phyloP scores from a whole-genome alignment of 208 protist species.

The Trypanosoma melophagium region DNA sequence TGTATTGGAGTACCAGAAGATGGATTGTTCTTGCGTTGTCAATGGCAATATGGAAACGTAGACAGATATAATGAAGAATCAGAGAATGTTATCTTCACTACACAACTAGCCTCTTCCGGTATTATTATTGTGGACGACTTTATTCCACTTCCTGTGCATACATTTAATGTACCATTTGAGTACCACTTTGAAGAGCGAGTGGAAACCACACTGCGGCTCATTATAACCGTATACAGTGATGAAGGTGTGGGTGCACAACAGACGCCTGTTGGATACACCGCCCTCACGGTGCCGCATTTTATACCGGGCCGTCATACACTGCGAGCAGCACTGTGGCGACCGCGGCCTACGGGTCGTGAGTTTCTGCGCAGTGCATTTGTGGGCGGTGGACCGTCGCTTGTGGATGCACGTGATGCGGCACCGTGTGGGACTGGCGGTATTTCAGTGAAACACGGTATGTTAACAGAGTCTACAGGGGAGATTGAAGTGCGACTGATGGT shows the following conservation, averaged over 20 bases:
- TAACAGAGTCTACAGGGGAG: constrained; percentile 42
- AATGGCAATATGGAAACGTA: constrained; percentile 39
- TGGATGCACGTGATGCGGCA: constrained; percentile 47
- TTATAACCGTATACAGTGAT: constrained; percentile 59
- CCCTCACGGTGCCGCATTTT: constrained; percentile 44
- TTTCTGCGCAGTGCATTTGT: constrained; percentile 52
- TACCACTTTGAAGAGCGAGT: constrained; percentile 34
- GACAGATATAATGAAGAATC: neutral
- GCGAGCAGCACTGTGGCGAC: constrained; percentile 49
- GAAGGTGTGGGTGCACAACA: constrained; percentile 43
- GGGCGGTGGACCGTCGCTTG: constrained; percentile 59
- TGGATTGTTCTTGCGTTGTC: constrained; percentile 52
- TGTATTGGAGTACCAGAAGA: constrained; percentile 45
- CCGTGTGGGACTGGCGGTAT: constrained; percentile 25
- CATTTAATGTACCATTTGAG: constrained; percentile 74
- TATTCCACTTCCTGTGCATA: constrained; percentile 50
- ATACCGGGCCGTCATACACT: constrained; percentile 48
- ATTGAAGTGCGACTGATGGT: constrained; percentile 56
- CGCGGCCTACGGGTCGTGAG: constrained; percentile 59
- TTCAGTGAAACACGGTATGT: constrained; percentile 42
- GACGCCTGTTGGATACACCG: constrained; percentile 61
- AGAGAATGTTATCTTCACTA: constrained; percentile 32
- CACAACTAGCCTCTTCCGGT: constrained; percentile 58
- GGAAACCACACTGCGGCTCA: constrained; percentile 39
- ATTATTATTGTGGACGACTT: constrained; percentile 43